Evolutionary conservation across 176 grass and related monocot species (phyloP).

Genomic region (Alopecurus myosuroides): DNA sequence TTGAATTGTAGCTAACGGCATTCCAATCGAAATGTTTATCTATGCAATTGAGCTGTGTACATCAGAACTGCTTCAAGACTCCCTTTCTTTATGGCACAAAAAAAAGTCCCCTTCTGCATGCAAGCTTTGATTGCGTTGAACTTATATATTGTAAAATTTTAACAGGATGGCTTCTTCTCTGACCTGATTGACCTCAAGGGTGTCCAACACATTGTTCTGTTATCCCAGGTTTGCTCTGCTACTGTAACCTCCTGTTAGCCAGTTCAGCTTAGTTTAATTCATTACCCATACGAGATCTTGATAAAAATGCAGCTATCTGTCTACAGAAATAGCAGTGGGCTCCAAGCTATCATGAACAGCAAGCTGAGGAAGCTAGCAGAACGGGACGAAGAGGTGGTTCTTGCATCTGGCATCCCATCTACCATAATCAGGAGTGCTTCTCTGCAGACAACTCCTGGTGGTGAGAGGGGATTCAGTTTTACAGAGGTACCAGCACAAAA

Average conservation of each 20-base stretch:
- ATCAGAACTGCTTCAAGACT: not conserved
- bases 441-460: conserved; percentile 65
- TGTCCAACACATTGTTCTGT: conserved; percentile 76
- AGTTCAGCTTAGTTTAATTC: conserved; percentile 9
- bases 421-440: conserved; percentile 76
- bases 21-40: not conserved
- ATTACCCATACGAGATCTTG: conserved; percentile 54
- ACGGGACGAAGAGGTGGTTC: conserved; percentile 69
- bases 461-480: conserved; percentile 67
- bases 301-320: conserved; percentile 73
- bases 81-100: not conserved
- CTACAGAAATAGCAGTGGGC: conserved; percentile 71
- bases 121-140: conserved; percentile 1
- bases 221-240: conserved; percentile 76
- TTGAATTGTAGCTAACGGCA: not conserved
- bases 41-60: not conserved
- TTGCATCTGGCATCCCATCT: conserved; percentile 63
- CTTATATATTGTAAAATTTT: conserved; percentile 4
- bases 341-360: conserved; percentile 79
- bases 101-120: not conserved
- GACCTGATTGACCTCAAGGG: conserved; percentile 47
- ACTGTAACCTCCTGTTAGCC: not conserved
- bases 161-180: conserved; percentile 83
- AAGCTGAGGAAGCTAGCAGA: conserved; percentile 73
- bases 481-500: conserved; percentile 45